phyloP scores from a whole-genome alignment of 345 rosid species.

The Acer campestre region DNA sequence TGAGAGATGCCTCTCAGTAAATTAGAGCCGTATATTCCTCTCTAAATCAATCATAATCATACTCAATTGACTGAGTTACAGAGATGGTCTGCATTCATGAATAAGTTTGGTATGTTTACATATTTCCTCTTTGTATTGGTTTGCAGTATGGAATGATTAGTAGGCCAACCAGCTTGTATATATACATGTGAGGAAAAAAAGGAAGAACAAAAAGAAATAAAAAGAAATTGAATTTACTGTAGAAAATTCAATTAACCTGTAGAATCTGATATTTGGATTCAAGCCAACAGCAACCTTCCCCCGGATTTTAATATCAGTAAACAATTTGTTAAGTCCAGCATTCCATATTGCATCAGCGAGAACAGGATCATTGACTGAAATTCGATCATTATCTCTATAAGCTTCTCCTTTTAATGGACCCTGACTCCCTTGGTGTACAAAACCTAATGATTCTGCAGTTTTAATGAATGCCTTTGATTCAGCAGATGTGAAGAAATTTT shows the following conservation, averaged over 20 bases:
- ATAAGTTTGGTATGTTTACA: neutral
- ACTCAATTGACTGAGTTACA: neutral
- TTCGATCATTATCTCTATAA: constrained; percentile 82
- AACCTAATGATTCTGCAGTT: constrained; percentile 75
- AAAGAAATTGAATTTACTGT: neutral
- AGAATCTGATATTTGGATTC: constrained; percentile 87
- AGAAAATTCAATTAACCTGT: constrained; percentile 49
- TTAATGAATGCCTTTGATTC: constrained; percentile 72
- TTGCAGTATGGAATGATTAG: constrained; percentile 6
- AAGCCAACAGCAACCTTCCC: constrained; percentile 81
- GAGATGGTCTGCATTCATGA: neutral
- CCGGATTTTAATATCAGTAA: constrained; percentile 71
- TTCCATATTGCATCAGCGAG: constrained; percentile 74
- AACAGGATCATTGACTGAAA: constrained; percentile 64
- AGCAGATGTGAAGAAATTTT: constrained; percentile 58
- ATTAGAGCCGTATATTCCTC: constrained; percentile 10
- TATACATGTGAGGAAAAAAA: neutral
- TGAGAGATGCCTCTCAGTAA: neutral
- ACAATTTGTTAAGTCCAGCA: constrained; percentile 63
- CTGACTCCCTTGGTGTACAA: constrained; percentile 88
- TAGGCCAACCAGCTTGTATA: neutral
- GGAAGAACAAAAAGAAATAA: neutral
- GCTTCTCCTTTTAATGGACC: constrained; percentile 95
- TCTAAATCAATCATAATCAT: neutral
- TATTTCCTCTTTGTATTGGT: constrained; percentile 3